Evolutionary conservation across 805 yeast species (phyloP).

Genomic region (Clavispora phyllophila): DNA sequence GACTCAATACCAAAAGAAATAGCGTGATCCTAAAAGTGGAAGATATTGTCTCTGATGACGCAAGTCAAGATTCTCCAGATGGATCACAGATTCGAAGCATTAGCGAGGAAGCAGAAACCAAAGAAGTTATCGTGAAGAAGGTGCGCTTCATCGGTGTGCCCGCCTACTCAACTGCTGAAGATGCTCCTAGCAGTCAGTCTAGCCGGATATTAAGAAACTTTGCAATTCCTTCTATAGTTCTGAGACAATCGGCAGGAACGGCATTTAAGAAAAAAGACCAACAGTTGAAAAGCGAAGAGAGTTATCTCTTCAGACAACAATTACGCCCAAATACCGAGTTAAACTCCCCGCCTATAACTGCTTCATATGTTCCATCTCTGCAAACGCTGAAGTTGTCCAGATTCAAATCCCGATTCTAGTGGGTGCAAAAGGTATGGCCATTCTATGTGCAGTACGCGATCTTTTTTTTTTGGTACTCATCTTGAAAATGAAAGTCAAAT

Average conservation of each 20-base stretch:
- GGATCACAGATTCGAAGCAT: background rate
- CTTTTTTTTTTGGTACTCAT: conserved; percentile 12
- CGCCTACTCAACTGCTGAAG: conserved; percentile 48
- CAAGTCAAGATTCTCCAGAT: background rate
- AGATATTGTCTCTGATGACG: background rate
- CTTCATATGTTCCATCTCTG: background rate
- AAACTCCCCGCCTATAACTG: background rate
- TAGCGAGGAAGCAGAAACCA: background rate
- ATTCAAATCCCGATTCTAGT: conserved; percentile 10
- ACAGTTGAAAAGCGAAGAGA: conserved; percentile 35
- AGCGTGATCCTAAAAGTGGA: conserved; percentile 18
- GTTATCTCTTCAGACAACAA: conserved; percentile 26
- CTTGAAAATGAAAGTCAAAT: conserved; percentile 3
- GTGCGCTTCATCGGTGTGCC: conserved; percentile 52
- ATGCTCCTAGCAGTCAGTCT: conserved; percentile 45
- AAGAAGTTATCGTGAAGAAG: conserved; percentile 24
- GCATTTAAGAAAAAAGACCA: conserved; percentile 32
- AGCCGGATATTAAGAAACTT: conserved; percentile 34
- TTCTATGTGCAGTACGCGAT: conserved; percentile 9
- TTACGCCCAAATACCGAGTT: conserved; percentile 1
- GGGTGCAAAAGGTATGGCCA: background rate
- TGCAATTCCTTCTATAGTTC: conserved; percentile 16
- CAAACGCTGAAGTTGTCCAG: conserved; percentile 9
- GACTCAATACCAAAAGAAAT: conserved; percentile 20
- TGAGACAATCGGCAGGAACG: conserved; percentile 1